Conservation (phyloP, 331 rosid genomes). For the Acacia concinna region DNA sequence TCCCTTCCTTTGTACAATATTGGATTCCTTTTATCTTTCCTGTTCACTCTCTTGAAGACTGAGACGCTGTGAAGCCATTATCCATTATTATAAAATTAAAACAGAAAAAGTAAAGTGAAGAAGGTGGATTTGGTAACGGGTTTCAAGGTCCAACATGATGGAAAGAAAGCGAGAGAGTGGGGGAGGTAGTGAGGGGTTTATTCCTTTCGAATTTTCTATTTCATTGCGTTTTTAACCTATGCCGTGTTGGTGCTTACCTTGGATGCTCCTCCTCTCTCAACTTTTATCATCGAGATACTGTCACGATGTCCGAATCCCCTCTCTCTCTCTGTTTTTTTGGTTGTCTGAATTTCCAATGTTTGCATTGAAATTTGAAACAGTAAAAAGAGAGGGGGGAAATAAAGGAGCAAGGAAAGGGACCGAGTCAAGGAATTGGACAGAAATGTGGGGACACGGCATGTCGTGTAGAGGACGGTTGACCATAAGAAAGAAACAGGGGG, state of each 20-base stretch:
- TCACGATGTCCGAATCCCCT: background rate
- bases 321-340: background rate
- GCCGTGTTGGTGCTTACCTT: constrained; percentile 33
- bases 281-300: constrained; percentile 2
- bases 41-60: constrained; percentile 21
- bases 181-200: background rate
- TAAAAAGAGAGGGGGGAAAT: background rate
- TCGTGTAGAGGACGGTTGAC: constrained; percentile 64
- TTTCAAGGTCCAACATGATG: constrained; percentile 19
- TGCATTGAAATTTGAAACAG: constrained; percentile 1
- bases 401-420: constrained; percentile 35
- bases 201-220: constrained; percentile 12
- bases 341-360: background rate
- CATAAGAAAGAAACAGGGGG: constrained; percentile 19
- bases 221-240: constrained; percentile 37
- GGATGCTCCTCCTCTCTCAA: constrained; percentile 39
- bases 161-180: background rate
- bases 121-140: constrained; percentile 60
- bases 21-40: constrained; percentile 35
- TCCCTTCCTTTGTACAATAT: constrained; percentile 48
- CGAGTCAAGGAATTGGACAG: constrained; percentile 55
- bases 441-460: constrained; percentile 54
- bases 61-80: constrained; percentile 35
- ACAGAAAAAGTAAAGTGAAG: constrained; percentile 8
- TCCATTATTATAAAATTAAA: constrained; percentile 17